Conservation (phyloP, 306 rosid species). For the Acacia melanoxylon region DNA sequence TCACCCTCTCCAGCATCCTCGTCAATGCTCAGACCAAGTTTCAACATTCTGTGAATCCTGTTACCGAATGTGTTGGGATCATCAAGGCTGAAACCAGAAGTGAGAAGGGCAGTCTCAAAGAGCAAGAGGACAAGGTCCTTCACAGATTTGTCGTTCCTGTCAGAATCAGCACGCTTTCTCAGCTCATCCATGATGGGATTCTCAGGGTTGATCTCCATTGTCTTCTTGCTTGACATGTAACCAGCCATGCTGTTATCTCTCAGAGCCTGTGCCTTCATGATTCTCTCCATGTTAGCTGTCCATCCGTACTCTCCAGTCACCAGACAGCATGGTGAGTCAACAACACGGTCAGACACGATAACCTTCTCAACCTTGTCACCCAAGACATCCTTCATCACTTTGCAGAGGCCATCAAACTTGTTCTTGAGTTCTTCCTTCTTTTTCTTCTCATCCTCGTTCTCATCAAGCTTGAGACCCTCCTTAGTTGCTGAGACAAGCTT, state of each 20-base stretch:
- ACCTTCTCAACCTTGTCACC: conserved; percentile 93
- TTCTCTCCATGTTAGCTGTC: conserved; percentile 97
- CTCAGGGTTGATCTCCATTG: conserved; percentile 96
- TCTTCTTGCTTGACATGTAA: conserved; percentile 96
- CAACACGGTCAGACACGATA: conserved; percentile 88
- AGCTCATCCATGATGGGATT: conserved; percentile 95
- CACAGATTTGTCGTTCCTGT: conserved; percentile 90
- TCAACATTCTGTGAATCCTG: conserved; percentile 95
- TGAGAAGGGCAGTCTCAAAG: conserved; percentile 85
- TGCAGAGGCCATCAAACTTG: conserved; percentile 80
- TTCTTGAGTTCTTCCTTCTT: conserved; percentile 64
- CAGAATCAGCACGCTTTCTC: conserved; percentile 81
- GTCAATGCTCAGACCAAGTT: conserved; percentile 89
- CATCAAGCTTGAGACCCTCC: conserved; percentile 86
- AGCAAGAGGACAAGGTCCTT: conserved; percentile 91
- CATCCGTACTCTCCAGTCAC: conserved; percentile 95
- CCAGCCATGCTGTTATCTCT: conserved; percentile 96
- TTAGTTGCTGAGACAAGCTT: conserved; percentile 90
- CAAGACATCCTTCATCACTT: conserved; percentile 92
- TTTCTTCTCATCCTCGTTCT: conserved; percentile 81
- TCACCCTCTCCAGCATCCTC: conserved; percentile 73
- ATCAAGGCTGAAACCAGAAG: conserved; percentile 95
- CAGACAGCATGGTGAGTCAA: conserved; percentile 85
- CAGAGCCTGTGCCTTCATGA: conserved; percentile 93
- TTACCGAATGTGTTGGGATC: conserved; percentile 96